phyloP scores from a whole-genome alignment of 495 filamentous ascomycete species.

The Podospora tetraspora region DNA sequence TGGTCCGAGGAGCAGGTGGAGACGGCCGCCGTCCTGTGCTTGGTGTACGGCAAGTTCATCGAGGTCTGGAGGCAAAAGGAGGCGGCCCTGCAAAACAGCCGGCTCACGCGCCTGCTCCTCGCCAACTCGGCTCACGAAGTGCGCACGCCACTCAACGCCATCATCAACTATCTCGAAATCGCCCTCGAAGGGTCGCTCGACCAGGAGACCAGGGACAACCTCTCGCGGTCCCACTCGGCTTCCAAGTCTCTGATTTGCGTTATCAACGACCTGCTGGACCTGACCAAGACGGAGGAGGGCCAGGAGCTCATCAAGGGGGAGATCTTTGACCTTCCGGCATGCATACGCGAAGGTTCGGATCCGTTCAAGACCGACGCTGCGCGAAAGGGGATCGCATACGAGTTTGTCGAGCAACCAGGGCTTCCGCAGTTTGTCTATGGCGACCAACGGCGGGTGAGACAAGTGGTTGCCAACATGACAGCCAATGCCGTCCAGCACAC shows the following conservation, averaged over 20 bases:
- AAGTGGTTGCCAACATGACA: constrained; percentile 74
- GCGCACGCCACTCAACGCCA: constrained; percentile 88
- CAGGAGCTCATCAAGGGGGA: constrained; percentile 77
- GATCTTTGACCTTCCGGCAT: constrained; percentile 64
- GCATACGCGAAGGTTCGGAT: constrained; percentile 70
- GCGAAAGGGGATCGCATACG: constrained; percentile 67
- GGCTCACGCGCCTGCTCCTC: constrained; percentile 72
- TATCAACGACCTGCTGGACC: constrained; percentile 90
- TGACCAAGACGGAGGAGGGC: constrained; percentile 86
- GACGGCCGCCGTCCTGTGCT: constrained; percentile 79
- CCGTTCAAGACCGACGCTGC: constrained; percentile 69
- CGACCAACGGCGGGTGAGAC: constrained; percentile 72
- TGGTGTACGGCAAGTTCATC: constrained; percentile 78
- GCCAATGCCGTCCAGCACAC: constrained; percentile 88
- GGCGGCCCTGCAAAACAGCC: constrained; percentile 72
- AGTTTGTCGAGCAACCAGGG: constrained; percentile 60
- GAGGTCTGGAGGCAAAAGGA: constrained; percentile 94
- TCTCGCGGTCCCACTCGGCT: constrained; percentile 85
- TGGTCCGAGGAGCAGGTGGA: constrained; percentile 75
- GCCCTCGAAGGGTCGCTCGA: constrained; percentile 82
- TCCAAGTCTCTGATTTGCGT: constrained; percentile 94
- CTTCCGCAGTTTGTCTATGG: constrained; percentile 69
- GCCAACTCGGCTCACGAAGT: constrained; percentile 96
- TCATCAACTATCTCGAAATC: constrained; percentile 95
- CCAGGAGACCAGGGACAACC: constrained; percentile 77